Evolutionary conservation across 2,329 filamentous ascomycete species (phyloP).

Genomic region (Fusarium algeriense): DNA sequence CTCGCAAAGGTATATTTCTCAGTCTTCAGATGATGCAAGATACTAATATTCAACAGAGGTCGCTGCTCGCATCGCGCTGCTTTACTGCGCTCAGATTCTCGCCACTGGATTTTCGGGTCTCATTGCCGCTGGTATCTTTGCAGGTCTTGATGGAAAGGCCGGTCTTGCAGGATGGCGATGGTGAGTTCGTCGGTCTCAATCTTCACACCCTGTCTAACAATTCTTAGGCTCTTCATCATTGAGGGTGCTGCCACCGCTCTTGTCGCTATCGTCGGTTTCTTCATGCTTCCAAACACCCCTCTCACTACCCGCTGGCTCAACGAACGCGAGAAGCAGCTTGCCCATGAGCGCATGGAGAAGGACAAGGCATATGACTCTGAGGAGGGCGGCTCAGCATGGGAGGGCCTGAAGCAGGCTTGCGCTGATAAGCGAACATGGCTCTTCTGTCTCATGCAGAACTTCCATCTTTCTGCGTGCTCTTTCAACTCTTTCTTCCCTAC

Average conservation of each 20-base stretch:
- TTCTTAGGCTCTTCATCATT: slow-evolving; percentile 55
- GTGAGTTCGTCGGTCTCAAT: slow-evolving; percentile 42
- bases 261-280: slow-evolving; percentile 49
- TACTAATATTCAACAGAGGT: slow-evolving; percentile 65
- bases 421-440: slow-evolving; percentile 65
- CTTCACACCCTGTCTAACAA: background rate
- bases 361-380: slow-evolving; percentile 63
- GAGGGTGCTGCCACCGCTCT: slow-evolving; percentile 64
- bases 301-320: slow-evolving; percentile 59
- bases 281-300: slow-evolving; percentile 54
- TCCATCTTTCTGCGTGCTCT: slow-evolving; percentile 63
- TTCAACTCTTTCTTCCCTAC: slow-evolving; percentile 62
- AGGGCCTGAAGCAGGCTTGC: slow-evolving; percentile 63
- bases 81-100: slow-evolving; percentile 71
- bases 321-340: slow-evolving; percentile 62
- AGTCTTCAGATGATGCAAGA: background rate
- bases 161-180: slow-evolving; percentile 74
- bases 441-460: slow-evolving; percentile 67
- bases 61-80: slow-evolving; percentile 69
- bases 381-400: slow-evolving; percentile 55
- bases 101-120: slow-evolving; percentile 76
- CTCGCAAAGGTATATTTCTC: slow-evolving; percentile 45
- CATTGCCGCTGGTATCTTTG: slow-evolving; percentile 71
- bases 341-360: slow-evolving; percentile 60
- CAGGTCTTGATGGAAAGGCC: slow-evolving; percentile 53